Evolutionary conservation across 805 yeast species (phyloP).

Genomic region (Hanseniaspora clermontiae): DNA sequence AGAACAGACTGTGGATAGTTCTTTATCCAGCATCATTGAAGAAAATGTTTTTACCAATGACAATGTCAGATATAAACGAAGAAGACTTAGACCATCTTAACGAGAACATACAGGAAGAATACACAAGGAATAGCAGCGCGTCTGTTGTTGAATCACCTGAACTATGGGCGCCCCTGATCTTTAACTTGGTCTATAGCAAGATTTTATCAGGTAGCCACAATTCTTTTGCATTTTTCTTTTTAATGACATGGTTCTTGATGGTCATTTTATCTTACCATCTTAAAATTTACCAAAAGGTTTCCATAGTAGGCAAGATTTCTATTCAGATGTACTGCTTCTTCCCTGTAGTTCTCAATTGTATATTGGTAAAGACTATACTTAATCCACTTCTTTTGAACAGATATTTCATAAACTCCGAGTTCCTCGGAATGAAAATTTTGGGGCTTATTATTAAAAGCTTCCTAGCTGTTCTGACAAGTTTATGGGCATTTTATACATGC

Average conservation of each 20-base stretch:
- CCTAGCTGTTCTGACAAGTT: background rate
- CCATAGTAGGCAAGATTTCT: constrained; percentile 25
- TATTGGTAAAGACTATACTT: constrained; percentile 20
- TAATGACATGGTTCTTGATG: constrained; percentile 24
- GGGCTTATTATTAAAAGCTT: constrained; percentile 4
- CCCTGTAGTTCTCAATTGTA: constrained; percentile 24
- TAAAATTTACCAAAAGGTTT: constrained; percentile 16
- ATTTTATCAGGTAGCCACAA: constrained; percentile 23
- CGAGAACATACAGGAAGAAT: background rate
- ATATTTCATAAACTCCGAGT: background rate
- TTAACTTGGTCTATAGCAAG: constrained; percentile 24
- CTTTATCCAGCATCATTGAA: constrained; percentile 25
- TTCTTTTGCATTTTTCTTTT: constrained; percentile 25
- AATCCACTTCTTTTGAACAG: constrained; percentile 21
- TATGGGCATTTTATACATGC: constrained; percentile 12
- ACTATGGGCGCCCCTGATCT: constrained; percentile 28
- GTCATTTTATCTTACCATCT: constrained; percentile 25
- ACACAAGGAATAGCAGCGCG: constrained; percentile 4
- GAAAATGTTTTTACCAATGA: constrained; percentile 14
- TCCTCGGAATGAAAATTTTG: constrained; percentile 2
- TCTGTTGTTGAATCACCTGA: constrained; percentile 18
- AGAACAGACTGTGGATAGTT: constrained; percentile 24
- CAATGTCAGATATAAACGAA: constrained; percentile 5
- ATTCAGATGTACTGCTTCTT: constrained; percentile 27
- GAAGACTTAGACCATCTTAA: background rate